phyloP scores from a whole-genome alignment of 257 asterid species.

The Capsicum chinense region DNA sequence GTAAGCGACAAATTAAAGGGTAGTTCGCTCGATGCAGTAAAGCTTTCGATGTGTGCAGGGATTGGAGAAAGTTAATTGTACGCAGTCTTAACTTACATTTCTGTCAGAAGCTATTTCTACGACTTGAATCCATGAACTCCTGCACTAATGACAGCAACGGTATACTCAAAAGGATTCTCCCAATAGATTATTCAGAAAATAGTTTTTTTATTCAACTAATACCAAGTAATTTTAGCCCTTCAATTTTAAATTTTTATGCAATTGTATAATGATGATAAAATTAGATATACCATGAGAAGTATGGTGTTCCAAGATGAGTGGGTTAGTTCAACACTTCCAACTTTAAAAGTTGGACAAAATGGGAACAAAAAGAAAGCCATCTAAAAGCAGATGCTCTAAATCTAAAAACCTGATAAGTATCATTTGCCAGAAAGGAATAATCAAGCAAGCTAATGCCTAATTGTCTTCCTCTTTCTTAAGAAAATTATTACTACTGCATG shows the following conservation, averaged over 20 bases:
- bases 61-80: no score
- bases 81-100: no score
- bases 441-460: not conserved
- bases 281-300: not conserved
- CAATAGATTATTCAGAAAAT: no score
- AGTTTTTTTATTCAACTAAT: not conserved
- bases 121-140: no score
- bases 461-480: conserved; percentile 28
- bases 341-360: conserved; percentile 3
- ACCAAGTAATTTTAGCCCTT: not conserved
- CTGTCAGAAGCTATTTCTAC: no score
- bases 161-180: no score
- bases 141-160: no score
- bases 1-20: no score
- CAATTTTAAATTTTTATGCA: not conserved
- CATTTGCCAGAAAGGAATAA: conserved; percentile 35
- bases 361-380: not conserved
- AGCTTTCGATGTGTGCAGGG: no score
- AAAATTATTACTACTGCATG: not conserved
- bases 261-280: not conserved
- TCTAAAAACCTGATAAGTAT: conserved; percentile 30
- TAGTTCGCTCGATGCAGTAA: no score
- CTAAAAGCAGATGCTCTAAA: conserved; percentile 33
- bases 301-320: conserved; percentile 18
- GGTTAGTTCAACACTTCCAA: not conserved